Evolutionary conservation across 169 alveolate genomes (phyloP), one percentile per base, ranked within the genome.

Genomic region (Plasmodium malariae): DNA sequence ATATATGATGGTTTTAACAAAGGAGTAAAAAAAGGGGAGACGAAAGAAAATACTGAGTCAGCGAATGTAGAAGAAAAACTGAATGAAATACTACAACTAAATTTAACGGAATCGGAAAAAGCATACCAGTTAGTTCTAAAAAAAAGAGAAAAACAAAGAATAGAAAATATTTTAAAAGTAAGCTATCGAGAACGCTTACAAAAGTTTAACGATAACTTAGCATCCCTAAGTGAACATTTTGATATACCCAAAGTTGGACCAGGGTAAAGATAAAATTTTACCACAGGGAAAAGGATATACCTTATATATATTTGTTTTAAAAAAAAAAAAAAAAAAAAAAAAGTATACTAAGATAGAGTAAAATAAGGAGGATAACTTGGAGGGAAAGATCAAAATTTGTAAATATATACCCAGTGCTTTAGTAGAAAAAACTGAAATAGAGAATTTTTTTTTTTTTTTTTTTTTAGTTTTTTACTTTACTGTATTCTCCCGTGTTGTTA

Each of bases 161-260:
- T 96, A 6, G 96, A 96, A 51, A 72, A 73, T 37, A 86, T 92
- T 9, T 88, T 96, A 48, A 90, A 95, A 74, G 92, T 94, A 59
- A 94, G 97, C 7, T 97, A 96, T 72, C 95, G 98, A 21, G 96
- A 96, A 57, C 54, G 96, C 57, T 92, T 96, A 48, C 96, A 95
- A 43, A 94, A 95, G 70, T 95, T 96, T 73, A 96, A 96, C 63
- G 87, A 87, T 54, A 96, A 96, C 70, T 95, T 96, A 1, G 93
- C 97, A 0, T 92, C 94, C 21, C 93, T 96, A 11, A 94, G 98
- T 3, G 98, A 96, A 32, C 98, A 96, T 88, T 96, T 96, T 89
- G 98, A 96, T 69, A 96, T 95, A 34, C 98, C 98, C 5, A 96
- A 95, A 60, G 98, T 96, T 32, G 98, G 98, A 14, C 98, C 98